phyloP scores from a whole-genome alignment of 768 basidiomycete genomes.

The Pilatotrama ljubarskyi region DNA sequence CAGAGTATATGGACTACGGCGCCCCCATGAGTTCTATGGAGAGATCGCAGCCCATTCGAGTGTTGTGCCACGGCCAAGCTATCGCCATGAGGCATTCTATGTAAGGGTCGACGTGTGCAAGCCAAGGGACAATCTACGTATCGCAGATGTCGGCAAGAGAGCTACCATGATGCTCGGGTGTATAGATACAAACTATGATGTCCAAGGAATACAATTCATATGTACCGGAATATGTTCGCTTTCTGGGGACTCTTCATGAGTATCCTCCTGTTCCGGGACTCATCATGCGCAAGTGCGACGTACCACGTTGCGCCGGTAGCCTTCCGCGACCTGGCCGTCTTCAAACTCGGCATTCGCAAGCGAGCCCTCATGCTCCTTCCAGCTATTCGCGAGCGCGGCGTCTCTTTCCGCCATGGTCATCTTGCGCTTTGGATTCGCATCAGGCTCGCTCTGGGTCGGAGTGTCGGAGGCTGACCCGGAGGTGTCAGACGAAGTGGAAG shows the following conservation, averaged over 20 bases:
- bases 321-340: slow-evolving; percentile 20
- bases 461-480: neutral
- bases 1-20: no score
- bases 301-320: slow-evolving; percentile 23
- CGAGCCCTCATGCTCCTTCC: slow-evolving; percentile 24
- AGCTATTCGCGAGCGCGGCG: slow-evolving; percentile 19
- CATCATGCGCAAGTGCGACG: neutral
- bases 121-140: no score
- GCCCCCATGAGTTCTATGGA: no score
- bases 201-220: neutral
- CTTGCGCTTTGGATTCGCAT: neutral
- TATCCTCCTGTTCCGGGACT: neutral
- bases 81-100: no score
- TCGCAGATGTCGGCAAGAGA: no score
- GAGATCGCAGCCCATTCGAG: no score
- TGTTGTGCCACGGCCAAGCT: no score
- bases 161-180: no score
- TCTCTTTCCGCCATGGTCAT: slow-evolving; percentile 26
- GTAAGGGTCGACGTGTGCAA: no score
- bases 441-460: neutral
- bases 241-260: slow-evolving; percentile 7
- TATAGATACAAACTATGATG: neutral
- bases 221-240: slow-evolving; percentile 26
- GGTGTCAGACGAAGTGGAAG: no score
- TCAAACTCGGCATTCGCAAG: slow-evolving; percentile 25